Conservation (phyloP, 2,329 filamentous ascomycete species). For the Aspergillus hortae region DNA sequence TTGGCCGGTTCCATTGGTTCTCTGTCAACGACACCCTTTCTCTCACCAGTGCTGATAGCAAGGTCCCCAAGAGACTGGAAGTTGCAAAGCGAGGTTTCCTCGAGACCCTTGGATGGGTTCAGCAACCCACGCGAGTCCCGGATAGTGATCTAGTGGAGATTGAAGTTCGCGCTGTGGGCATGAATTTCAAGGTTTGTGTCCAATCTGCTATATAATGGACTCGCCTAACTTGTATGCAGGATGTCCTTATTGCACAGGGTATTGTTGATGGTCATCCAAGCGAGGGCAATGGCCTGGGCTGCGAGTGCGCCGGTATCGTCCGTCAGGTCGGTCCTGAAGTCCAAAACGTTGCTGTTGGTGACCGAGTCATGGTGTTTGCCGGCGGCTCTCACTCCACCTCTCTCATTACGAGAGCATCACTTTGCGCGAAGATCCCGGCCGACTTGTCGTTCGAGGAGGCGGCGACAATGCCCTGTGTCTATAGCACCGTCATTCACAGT, state of each 20-base stretch:
- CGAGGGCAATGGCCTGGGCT: background rate
- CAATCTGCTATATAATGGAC: too few relatives aligned
- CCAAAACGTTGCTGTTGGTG: conserved; percentile 23
- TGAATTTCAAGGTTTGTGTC: too few relatives aligned
- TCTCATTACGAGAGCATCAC: too few relatives aligned
- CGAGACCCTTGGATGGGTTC: background rate
- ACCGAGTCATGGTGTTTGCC: conserved; percentile 22
- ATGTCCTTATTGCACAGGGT: conserved; percentile 7
- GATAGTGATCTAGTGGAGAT: too few relatives aligned
- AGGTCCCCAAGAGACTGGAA: background rate
- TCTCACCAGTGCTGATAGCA: background rate
- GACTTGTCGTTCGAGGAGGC: conserved; percentile 16
- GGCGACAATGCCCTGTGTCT: conserved; percentile 18
- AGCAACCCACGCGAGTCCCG: too few relatives aligned
- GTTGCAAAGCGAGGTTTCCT: background rate
- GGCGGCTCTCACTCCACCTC: conserved; percentile 7
- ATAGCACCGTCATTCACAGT: conserved; percentile 18
- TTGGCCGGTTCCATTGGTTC: conserved; percentile 9
- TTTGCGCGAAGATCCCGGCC: conserved; percentile 7
- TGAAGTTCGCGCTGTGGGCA: too few relatives aligned
- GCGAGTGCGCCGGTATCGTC: conserved; percentile 21
- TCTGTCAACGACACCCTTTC: background rate
- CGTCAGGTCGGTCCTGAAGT: conserved; percentile 21
- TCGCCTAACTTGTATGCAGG: too few relatives aligned
- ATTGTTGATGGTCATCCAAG: conserved; percentile 27